Evolutionary conservation across 176 grass and related monocot species (phyloP).

Genomic region (Puccinellia tenuiflora): DNA sequence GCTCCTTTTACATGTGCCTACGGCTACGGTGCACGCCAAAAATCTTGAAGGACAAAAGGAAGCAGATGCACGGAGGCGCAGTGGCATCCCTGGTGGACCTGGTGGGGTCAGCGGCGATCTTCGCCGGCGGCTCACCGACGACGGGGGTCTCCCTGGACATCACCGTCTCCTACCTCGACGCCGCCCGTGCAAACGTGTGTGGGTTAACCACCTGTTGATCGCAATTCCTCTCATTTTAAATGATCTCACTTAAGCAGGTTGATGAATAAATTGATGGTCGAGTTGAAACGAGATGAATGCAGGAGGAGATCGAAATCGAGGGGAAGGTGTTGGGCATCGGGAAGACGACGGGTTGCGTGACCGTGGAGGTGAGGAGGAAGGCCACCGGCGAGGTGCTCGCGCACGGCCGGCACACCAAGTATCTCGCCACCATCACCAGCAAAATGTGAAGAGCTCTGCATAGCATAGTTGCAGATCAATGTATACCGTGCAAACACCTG

Average conservation of each 20-base stretch:
- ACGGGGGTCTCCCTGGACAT: constrained; percentile 31
- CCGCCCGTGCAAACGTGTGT: constrained; percentile 5
- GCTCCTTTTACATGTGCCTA: neutral
- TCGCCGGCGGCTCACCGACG: constrained; percentile 23
- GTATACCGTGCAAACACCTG: neutral
- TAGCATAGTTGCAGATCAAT: neutral
- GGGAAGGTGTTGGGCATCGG: constrained; percentile 16
- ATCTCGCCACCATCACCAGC: constrained; percentile 5
- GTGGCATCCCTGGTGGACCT: constrained; percentile 36
- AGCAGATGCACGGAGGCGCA: constrained; percentile 24
- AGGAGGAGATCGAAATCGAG: constrained; percentile 45
- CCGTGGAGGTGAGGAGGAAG: constrained; percentile 34
- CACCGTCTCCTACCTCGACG: constrained; percentile 20
- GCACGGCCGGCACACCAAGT: constrained; percentile 31
- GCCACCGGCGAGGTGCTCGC: constrained; percentile 27
- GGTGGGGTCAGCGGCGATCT: constrained; percentile 18
- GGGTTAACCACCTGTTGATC: neutral
- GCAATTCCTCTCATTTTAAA: neutral
- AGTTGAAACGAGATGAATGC: neutral
- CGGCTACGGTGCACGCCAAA: neutral
- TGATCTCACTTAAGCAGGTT: neutral
- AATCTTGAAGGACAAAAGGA: neutral
- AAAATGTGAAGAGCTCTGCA: constrained; percentile 11
- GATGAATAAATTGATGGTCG: neutral
- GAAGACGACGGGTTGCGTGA: constrained; percentile 18